Conservation (phyloP, 2,329 filamentous ascomycete genomes). For the Harringtonia aguacate region DNA sequence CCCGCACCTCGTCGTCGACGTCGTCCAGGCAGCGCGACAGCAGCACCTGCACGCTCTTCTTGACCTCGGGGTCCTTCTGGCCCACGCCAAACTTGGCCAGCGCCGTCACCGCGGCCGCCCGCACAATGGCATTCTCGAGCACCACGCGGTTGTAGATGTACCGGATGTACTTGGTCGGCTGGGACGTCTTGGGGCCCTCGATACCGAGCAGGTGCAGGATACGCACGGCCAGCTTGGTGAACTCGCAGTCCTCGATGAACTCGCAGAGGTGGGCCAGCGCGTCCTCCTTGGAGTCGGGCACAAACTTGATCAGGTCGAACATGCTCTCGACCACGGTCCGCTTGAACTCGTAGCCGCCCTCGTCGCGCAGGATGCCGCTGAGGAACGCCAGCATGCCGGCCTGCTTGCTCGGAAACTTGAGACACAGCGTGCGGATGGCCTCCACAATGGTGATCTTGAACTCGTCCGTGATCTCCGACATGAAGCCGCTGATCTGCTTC, state of each 20-base stretch:
- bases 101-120: constrained; percentile 90
- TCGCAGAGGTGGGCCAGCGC: constrained; percentile 93
- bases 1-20: constrained; percentile 93
- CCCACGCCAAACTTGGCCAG: constrained; percentile 95
- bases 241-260: constrained; percentile 99
- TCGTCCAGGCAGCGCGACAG: constrained; percentile 92
- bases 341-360: constrained; percentile 98
- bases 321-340: constrained; percentile 96
- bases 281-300: constrained; percentile 72
- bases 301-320: constrained; percentile 98
- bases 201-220: constrained; percentile 89
- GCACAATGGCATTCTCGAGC: constrained; percentile 89
- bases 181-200: constrained; percentile 88
- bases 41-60: constrained; percentile 87
- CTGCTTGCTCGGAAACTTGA: constrained; percentile 98
- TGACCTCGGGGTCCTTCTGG: constrained; percentile 92
- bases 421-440: constrained; percentile 87
- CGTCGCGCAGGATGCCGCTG: constrained; percentile 90
- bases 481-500: constrained; percentile 97
- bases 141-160: constrained; percentile 99
- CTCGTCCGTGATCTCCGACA: constrained; percentile 98
- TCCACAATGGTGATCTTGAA: constrained; percentile 99
- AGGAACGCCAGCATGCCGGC: constrained; percentile 96
- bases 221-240: constrained; percentile 92
- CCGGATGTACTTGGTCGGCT: constrained; percentile 96